phyloP scores from a whole-genome alignment of 805 yeast genomes.

The Schwanniomyces polymorphus region DNA sequence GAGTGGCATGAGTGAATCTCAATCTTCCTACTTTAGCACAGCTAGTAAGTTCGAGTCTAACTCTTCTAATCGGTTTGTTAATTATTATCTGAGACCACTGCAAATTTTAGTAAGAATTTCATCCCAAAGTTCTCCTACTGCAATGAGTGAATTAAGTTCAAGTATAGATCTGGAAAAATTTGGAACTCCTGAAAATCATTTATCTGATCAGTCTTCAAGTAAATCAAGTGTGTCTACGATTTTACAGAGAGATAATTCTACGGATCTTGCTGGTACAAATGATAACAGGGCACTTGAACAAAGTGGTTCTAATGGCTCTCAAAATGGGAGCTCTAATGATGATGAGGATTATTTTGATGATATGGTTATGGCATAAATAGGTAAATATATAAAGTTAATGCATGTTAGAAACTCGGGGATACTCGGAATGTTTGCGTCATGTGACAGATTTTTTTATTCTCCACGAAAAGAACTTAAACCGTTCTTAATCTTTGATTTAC shows the following conservation, averaged over 20 bases:
- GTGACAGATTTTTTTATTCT: background rate
- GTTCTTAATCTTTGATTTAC: background rate
- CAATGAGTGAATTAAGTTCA: conserved; percentile 12
- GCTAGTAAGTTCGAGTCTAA: conserved; percentile 5
- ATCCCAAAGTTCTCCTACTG: background rate
- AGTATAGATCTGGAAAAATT: conserved; percentile 15
- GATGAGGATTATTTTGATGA: conserved; percentile 2
- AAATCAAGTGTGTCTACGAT: conserved; percentile 3
- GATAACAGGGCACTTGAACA: background rate
- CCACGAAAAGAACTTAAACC: background rate
- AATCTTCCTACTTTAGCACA: conserved; percentile 5
- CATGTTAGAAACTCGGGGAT: background rate
- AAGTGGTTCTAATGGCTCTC: background rate
- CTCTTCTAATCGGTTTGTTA: background rate
- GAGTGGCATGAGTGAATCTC: background rate
- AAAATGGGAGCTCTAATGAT: background rate
- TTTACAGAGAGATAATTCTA: background rate
- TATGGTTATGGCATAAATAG: background rate
- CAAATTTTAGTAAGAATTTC: conserved; percentile 22
- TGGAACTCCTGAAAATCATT: conserved; percentile 2
- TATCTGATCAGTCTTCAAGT: background rate
- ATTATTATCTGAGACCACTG: conserved; percentile 20
- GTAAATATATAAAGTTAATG: background rate
- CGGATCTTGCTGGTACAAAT: background rate
- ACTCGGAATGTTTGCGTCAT: background rate